These are phyloP conservation scores for Orbilia brochopaga DNA, from an alignment of 2,329 filamentous ascomycete species.

Conservation along the genomic window DNA sequence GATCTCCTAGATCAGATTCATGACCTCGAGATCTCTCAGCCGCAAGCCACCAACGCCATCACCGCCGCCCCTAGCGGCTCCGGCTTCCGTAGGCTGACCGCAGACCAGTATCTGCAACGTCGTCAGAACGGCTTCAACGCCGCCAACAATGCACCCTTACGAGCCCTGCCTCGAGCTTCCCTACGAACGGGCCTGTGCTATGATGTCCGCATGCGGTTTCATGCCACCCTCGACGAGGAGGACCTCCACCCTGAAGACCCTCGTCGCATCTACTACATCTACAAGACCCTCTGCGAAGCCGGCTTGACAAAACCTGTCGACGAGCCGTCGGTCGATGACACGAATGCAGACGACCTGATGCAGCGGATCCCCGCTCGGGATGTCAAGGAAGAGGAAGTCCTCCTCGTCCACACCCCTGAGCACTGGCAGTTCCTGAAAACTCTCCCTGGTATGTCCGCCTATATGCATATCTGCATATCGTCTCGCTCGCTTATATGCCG, in stretches of 20 bases:
- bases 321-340: conserved; percentile 61
- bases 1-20: not conserved
- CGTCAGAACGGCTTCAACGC: conserved; percentile 10
- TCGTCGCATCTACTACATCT: conserved; percentile 88
- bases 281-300: conserved; percentile 81
- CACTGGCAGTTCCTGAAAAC: conserved; percentile 71
- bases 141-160: conserved; percentile 55
- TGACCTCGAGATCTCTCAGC: conserved; percentile 2
- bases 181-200: conserved; percentile 82
- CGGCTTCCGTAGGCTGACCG: conserved; percentile 23
- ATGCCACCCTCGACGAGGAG: conserved; percentile 79
- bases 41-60: conserved; percentile 9
- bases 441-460: conserved; percentile 36
- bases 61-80: conserved; percentile 2
- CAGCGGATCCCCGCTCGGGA: conserved; percentile 76
- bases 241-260: conserved; percentile 95
- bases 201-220: conserved; percentile 93
- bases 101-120: conserved; percentile 23
- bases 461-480: no score
- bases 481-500: no score
- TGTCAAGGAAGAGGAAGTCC: conserved; percentile 80
- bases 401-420: conserved; percentile 74
- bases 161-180: conserved; percentile 60
- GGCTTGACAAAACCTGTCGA: conserved; percentile 69
- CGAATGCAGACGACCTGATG: conserved; percentile 59